Conservation (phyloP, 768 basidiomycete species). For the Lactarius sp. region DNA sequence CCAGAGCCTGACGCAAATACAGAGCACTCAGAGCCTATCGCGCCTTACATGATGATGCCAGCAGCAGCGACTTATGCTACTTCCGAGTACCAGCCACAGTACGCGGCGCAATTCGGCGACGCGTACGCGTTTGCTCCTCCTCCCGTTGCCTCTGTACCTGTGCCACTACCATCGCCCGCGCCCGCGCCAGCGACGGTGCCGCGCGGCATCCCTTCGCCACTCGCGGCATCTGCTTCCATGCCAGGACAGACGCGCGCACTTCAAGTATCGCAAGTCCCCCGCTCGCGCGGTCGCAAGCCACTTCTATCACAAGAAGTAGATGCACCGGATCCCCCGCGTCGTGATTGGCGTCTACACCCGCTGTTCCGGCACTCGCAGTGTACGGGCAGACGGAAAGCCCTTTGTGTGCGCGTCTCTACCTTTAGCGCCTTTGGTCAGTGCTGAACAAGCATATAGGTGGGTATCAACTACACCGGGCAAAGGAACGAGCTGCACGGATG, state of each 20-base stretch:
- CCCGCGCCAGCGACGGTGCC: neutral
- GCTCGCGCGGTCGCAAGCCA: slow-evolving; percentile 4
- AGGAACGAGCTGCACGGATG: slow-evolving; percentile 71
- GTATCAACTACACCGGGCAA: slow-evolving; percentile 81
- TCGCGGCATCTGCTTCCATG: neutral
- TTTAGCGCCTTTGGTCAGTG: neutral
- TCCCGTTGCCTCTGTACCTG: neutral
- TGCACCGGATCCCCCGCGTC: neutral
- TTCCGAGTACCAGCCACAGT: slow-evolving; percentile 2
- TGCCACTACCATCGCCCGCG: neutral
- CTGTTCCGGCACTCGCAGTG: slow-evolving; percentile 86
- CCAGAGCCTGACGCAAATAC: neutral
- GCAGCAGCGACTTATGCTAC: neutral
- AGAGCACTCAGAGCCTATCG: slow-evolving; percentile 18
- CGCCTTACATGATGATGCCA: neutral
- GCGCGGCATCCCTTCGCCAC: neutral
- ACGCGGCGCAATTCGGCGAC: neutral
- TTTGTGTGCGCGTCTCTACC: slow-evolving; percentile 54
- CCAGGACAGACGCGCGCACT: slow-evolving; percentile 1
- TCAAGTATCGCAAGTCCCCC: neutral
- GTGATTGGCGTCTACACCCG: slow-evolving; percentile 13
- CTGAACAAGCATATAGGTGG: slow-evolving; percentile 49
- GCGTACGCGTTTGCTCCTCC: neutral
- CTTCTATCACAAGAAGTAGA: slow-evolving; percentile 11
- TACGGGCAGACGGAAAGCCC: slow-evolving; percentile 79